Base-by-base conservation (phyloP, 139 green algal genomes). In the Coelastrella sp. region DNA sequence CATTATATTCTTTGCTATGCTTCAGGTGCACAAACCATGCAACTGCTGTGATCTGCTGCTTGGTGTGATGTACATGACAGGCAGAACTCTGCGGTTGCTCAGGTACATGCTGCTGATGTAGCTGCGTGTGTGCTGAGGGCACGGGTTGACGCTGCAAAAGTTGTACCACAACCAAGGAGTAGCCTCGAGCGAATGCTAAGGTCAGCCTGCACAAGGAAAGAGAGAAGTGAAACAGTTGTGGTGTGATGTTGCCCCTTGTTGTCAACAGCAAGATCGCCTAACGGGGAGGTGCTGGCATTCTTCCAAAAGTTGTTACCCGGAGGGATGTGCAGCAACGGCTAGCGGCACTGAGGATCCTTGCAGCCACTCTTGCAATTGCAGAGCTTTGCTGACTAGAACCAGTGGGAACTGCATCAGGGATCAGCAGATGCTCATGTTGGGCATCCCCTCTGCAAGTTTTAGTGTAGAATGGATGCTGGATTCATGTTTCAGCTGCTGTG, bases 21-120 rank as follows among this genome's bases (percentile, higher is more conserved):
- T 76, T 72, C 17, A 88, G 84, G 65, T 88, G 84, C 6, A 22
- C 84, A 88, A 88, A 88, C 84, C 84, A 88, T n/a, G 84, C 84
- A 6, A 88, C 4, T 8, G 84, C 84, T 24, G 68, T 88, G 49
- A 27, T 68, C 49, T 81, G 56, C 10, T 90, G 85, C 58, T 90
- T 12, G 6, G 58, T 35, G 59, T 74, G 58, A 60, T 83, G 85
- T 22, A 90, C 63, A 9, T 19, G 58, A 17, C 59, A 90, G 4
- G 57, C 49, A 17, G 20, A 19, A 11, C 15, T 17, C 63, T 22
- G 72, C 70, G 59, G 65, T 65, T 88, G 66, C 49, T 63, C 35
- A 15, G 20, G 35, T 85, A 25, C 65, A 27, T 76, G 59, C 25
- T 61, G 59, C 87, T 65, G 75, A 63, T 68, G 73, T 12, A 66